A percentile compares a stretch with the other conserved stretches of the same genome.
These are phyloP conservation scores for Leptomonas seymouri DNA, from an alignment of 208 protist genomes.

Conservation along the genomic window DNA sequence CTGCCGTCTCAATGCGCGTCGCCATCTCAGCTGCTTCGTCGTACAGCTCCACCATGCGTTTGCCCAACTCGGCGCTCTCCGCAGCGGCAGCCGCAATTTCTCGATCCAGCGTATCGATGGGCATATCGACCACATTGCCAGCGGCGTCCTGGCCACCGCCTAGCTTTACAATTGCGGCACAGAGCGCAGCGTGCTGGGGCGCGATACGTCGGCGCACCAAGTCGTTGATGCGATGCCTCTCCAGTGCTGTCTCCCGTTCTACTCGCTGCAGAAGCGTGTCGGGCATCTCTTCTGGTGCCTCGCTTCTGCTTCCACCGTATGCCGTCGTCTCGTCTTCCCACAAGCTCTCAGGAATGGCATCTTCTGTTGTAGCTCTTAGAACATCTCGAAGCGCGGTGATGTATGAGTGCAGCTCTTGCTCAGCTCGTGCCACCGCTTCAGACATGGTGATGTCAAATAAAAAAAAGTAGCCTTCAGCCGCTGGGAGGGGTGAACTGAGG, in stretches of 20 bases:
- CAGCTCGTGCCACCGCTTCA: constrained; percentile 60
- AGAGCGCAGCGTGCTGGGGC: constrained; percentile 46
- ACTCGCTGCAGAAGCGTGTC: constrained; percentile 72
- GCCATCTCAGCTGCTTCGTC: constrained; percentile 66
- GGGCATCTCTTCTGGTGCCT: constrained; percentile 23
- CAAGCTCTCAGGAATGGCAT: constrained; percentile 72
- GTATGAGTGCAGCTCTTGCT: constrained; percentile 58
- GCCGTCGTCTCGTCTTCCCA: constrained; percentile 20
- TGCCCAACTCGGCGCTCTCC: constrained; percentile 57
- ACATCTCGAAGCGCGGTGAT: constrained; percentile 60
- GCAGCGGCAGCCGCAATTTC: constrained; percentile 59
- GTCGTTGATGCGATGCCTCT: constrained; percentile 50
- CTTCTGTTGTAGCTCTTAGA: constrained; percentile 47
- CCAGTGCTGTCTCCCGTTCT: constrained; percentile 63
- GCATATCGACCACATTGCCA: constrained; percentile 56
- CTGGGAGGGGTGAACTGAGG: no score
- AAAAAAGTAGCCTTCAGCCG: no score
- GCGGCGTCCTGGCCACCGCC: constrained; percentile 43
- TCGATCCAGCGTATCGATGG: constrained; percentile 54
- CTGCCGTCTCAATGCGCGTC: constrained; percentile 48
- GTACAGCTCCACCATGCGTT: constrained; percentile 70
- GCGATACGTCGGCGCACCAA: constrained; percentile 33
- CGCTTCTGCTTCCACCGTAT: no score
- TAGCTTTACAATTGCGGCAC: constrained; percentile 43
- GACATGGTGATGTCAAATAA: no score